Evolutionary conservation across 495 filamentous ascomycete species (phyloP), one percentile per base, ranked within the genome.

Genomic region (Cudoniella acicularis): DNA sequence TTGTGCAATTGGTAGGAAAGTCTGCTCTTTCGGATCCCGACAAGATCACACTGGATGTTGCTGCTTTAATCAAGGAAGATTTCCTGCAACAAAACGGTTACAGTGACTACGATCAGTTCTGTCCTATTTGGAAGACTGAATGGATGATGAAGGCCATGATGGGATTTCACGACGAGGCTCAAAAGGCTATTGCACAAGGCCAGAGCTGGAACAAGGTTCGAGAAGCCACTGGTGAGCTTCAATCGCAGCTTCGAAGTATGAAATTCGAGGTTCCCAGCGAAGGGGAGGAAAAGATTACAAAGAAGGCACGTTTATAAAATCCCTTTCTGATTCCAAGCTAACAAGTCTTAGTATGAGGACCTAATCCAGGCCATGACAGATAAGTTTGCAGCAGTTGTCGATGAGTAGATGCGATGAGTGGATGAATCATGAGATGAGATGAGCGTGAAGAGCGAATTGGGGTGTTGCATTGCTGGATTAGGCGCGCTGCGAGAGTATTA

Each of bases 61-160:
- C 93, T 22, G 85, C 83, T 21, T 76, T 99, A 59, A 76, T 99
- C 69, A 99, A 99, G 83, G 94, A 99, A 64, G 94, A 99, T 72
- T 99, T 99, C 80, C 72, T 99, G 59, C 94, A 99, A 76, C 94
- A 99, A 72, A 99, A 99, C 76, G 94, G 94, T 36, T 99, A 99
- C 81, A 93, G 89, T 70, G 89, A 96, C 71, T 97, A 98, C 72
- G 95, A 99, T 72, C 91, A 96, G 77, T 98, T 94, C 83, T 99
- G 94, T 70, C 94, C 94, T 30, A 79, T 99, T 69, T 99, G 93
- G 93, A 99, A 99, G 84, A 99, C 94, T 2, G 86, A 93, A 69
- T 99, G 95, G 83, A 97, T 99, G 94, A 99, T 99, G 94, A 96
- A 94, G 81, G 85, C 87, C 48, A 96, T 99, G 84, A 91, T 98